Evolutionary conservation across 768 basidiomycete species (phyloP).

Genomic region (Mrakia frigida): DNA sequence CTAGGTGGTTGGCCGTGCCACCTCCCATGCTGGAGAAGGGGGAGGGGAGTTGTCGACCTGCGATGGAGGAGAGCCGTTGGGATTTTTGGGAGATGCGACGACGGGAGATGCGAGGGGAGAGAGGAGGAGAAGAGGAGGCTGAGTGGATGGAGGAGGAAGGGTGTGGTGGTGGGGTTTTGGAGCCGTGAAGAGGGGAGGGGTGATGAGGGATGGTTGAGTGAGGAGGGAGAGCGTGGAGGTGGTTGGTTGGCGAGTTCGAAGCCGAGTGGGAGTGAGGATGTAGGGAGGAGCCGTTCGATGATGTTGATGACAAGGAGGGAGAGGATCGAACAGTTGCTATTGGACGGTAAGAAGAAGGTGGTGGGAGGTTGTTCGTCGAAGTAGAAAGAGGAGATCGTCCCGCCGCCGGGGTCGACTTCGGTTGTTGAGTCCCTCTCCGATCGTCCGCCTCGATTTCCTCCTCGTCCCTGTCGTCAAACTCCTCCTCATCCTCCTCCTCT

Average conservation of each 20-base stretch:
- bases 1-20: not conserved
- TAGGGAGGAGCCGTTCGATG: conserved; percentile 8
- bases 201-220: conserved; percentile 32
- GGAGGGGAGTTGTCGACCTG: conserved; percentile 18
- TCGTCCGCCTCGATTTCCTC: not conserved
- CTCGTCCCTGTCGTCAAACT: conserved; percentile 11
- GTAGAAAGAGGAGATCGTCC: not conserved
- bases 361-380: not conserved
- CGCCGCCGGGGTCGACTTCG: not conserved
- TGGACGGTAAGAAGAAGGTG: conserved; percentile 32
- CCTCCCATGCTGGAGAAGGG: conserved; percentile 12
- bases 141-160: not conserved
- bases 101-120: conserved; percentile 38
- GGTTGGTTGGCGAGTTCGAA: not conserved
- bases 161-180: conserved; percentile 30
- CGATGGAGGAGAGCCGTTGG: conserved; percentile 24
- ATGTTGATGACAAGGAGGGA: conserved; percentile 21
- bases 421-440: not conserved
- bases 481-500: conserved; percentile 7
- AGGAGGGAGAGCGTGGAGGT: conserved; percentile 30
- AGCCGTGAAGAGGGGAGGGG: conserved; percentile 34
- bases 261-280: conserved; percentile 20
- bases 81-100: conserved; percentile 28
- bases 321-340: not conserved
- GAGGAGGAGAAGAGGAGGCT: conserved; percentile 4